phyloP scores from a whole-genome alignment of 2,329 filamentous ascomycete genomes.

The Cryphonectria japonica region DNA sequence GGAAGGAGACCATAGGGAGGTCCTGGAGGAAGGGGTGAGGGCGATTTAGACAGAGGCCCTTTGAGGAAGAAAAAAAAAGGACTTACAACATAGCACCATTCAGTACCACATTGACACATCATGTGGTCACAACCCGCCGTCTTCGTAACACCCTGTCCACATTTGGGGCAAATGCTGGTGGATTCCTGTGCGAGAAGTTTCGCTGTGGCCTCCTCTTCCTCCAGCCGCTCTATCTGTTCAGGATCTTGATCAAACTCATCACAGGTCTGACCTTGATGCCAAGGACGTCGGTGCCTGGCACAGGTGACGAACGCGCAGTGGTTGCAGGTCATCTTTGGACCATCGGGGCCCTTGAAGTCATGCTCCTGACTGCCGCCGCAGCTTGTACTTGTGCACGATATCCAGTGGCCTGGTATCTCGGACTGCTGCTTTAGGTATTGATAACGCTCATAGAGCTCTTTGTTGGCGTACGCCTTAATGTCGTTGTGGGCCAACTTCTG shows the following conservation, averaged over 20 bases:
- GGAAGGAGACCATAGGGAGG: too few species aligned
- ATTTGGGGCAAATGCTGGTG: slow-evolving; percentile 27
- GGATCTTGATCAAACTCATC: slow-evolving; percentile 23
- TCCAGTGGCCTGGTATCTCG: slow-evolving; percentile 26
- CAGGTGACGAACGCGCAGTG: slow-evolving; percentile 23
- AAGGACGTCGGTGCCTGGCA: slow-evolving; percentile 26
- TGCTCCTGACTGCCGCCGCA: slow-evolving; percentile 26
- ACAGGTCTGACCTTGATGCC: slow-evolving; percentile 26
- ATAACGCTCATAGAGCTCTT: slow-evolving; percentile 21
- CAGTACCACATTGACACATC: slow-evolving; percentile 23
- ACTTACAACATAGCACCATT: slow-evolving; percentile 28
- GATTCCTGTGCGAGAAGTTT: slow-evolving; percentile 21
- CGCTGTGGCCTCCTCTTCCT: slow-evolving; percentile 28
- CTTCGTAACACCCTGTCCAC: slow-evolving; percentile 28
- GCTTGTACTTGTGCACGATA: slow-evolving; percentile 25
- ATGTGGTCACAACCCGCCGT: slow-evolving; percentile 26
- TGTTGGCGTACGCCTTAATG: slow-evolving; percentile 19
- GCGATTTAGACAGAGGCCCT: neutral
- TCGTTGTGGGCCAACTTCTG: slow-evolving; percentile 17
- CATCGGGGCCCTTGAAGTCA: slow-evolving; percentile 6
- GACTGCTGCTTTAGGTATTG: slow-evolving; percentile 25
- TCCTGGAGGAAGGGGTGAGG: too few species aligned
- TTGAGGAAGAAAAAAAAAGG: too few species aligned
- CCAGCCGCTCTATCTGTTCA: slow-evolving; percentile 26
- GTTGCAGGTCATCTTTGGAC: slow-evolving; percentile 26